Evolutionary conservation across 2,329 filamentous ascomycete genomes (phyloP).

Genomic region (Laburnicola sp.): DNA sequence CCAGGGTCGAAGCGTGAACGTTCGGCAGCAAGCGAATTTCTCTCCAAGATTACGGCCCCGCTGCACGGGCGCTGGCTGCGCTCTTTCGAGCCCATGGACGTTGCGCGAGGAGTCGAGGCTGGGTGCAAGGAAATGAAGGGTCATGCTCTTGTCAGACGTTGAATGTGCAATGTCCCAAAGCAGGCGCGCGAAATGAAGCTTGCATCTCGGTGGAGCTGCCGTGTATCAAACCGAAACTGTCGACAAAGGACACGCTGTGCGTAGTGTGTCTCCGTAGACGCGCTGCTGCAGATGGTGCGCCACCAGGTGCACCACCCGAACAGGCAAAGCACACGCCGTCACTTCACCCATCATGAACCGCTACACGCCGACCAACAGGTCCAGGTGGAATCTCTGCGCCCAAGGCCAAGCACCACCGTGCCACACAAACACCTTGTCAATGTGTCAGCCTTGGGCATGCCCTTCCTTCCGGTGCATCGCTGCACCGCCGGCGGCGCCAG

Average conservation of each 20-base stretch:
- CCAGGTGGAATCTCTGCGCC: too few relatives aligned
- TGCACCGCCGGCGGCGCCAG: constrained; percentile 37
- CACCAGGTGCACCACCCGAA: constrained; percentile 31
- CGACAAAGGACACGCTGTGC: constrained; percentile 22
- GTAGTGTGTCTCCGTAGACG: constrained; percentile 14
- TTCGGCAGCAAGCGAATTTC: constrained; percentile 44
- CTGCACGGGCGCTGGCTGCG: constrained; percentile 33
- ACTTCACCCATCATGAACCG: constrained; percentile 9
- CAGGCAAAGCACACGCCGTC: constrained; percentile 36
- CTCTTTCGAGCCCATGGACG: constrained; percentile 30
- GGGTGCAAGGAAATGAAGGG: constrained; percentile 46
- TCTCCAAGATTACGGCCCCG: constrained; percentile 40
- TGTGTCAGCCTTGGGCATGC: constrained; percentile 41
- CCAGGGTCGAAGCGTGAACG: constrained; percentile 41
- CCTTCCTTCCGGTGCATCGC: constrained; percentile 36
- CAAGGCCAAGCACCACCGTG: constrained; percentile 24
- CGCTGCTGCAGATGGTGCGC: constrained; percentile 5
- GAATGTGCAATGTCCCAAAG: constrained; percentile 36
- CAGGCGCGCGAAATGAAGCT: constrained; percentile 38
- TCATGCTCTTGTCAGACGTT: constrained; percentile 37
- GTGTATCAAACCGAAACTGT: constrained; percentile 44
- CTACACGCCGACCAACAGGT: constrained; percentile 15
- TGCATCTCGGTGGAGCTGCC: constrained; percentile 36
- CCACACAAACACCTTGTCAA: constrained; percentile 35
- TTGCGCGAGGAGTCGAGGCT: constrained; percentile 26